Evolutionary conservation across 1,139 yeast genomes (phyloP), one percentile per base, ranked within the genome.

Genomic region (Saccharomyces hybrid): DNA sequence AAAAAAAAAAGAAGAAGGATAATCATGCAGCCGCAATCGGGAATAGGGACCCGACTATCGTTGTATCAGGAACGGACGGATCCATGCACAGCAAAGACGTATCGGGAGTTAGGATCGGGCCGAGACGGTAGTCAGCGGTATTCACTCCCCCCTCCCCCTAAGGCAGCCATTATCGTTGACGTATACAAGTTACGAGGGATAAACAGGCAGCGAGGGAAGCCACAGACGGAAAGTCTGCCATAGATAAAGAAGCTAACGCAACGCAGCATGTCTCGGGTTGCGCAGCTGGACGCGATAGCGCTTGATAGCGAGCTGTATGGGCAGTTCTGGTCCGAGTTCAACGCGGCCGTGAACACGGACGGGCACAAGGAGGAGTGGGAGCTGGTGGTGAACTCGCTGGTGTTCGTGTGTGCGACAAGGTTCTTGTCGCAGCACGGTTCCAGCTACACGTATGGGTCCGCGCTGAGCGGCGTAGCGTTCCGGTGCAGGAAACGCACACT

Each of bases 361-460:
- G 44, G 31, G 11, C 29, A 57, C 46, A 53, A 53, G n/a, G 61
- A 62, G 2, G 68, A 64, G 49, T 55, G 56, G 56, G 53, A 55
- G 50, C 52, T 64, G 5, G 48, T 64, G 2, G 28, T 64, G 3
- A 60, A 64, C 11, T 49, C 64, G 2, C 34, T 65, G 28, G 57
- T 64, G 12, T 65, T 62, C 50, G 26, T 56, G 11, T 55, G 58
- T 48, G 56, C 64, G 2, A 38, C 67, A 3, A 57, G 51, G 19
- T 53, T 49, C 29, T 16, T 41, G 8, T 47, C 26, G 6, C 26
- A 28, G 2, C 44, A 41, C 11, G 16, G 21, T 12, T 21, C 50
- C 3, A 55, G 62, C 9, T 47, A 51, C 9, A 66, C 70, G 4
- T 66, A 66, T 49, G 66, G 66, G n/a, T 61, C 69, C 1, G 53